Evolutionary conservation across 441 rosid genomes (phyloP), one percentile per base, ranked within the genome.

Genomic region (Breynia disticha): DNA sequence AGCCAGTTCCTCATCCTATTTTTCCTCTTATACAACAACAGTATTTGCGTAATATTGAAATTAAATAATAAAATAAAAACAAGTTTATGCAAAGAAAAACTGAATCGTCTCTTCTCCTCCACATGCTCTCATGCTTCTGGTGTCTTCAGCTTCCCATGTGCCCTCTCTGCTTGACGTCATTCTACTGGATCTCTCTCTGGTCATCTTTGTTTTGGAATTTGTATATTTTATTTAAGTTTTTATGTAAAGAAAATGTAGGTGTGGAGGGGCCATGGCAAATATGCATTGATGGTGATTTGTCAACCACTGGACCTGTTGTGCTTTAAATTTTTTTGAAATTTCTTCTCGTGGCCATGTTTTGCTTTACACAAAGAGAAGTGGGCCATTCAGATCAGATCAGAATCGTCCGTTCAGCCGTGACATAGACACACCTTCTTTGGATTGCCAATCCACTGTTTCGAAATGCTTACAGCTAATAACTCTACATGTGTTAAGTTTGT

Each of bases 141-240:
- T 42, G 60, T 18, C 45, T 46, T 62, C 56, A 66, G 55, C 67
- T 58, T 51, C 80, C 81, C 76, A 73, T 75, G 79, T 69, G 77
- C 76, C 41, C 35, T 61, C 60, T 54, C 61, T 56, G 70, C 55
- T 52, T 50, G 48, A 53, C 59, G 59, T 60, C 66, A 52, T 18
- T 35, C 8, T 28, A 28, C 55, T 14, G n/a, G n/a, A 19, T 39
- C 46, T 51, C 14, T 55, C 18, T 28, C 6, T 63, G 16, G 44
- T 59, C 16, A 19, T 55, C 22, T 24, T 67, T 53, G 7, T 16
- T 15, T 24, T 21, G 16, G 19, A 17, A 24, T 24, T 35, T n/a
- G 7, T 41, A 13, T 15, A 37, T 11, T 19, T 38, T 19, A 37
- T 37, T 5, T 37, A 37, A 37, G 6, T 37, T 37, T 5, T 37